Conservation (phyloP, 176 grass and related monocot genomes). For the Thinopyrum elongatum region DNA sequence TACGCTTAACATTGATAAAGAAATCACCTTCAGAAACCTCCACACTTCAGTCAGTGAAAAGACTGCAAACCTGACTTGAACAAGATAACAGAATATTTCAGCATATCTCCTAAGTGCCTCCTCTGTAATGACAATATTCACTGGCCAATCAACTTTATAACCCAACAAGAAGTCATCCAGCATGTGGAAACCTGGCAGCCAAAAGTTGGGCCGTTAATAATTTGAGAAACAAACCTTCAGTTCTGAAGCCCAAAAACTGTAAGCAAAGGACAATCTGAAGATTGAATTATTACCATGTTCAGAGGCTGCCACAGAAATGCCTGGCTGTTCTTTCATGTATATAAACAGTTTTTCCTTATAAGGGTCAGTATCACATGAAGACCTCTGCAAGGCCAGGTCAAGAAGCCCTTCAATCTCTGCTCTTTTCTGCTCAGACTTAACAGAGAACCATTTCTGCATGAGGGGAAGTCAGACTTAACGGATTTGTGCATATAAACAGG, state of each 20-base stretch:
- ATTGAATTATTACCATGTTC: constrained; percentile 54
- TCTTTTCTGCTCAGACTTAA: constrained; percentile 69
- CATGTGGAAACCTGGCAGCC: constrained; percentile 60
- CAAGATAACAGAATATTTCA: constrained; percentile 88
- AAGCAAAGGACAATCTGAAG: neutral
- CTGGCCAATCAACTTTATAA: constrained; percentile 94
- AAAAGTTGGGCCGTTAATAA: constrained; percentile 27
- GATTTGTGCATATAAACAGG: constrained; percentile 17
- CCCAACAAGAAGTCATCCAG: constrained; percentile 85
- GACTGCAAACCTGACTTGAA: constrained; percentile 79
- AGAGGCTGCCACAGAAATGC: constrained; percentile 40
- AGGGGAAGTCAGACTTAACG: constrained; percentile 19
- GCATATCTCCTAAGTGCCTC: constrained; percentile 87
- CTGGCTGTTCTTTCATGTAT: constrained; percentile 53
- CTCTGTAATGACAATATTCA: constrained; percentile 82
- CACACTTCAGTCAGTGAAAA: constrained; percentile 80
- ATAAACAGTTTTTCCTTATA: constrained; percentile 87
- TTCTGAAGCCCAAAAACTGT: constrained; percentile 1
- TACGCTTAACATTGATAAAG: constrained; percentile 15
- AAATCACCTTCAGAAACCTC: constrained; percentile 73
- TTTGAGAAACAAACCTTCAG: constrained; percentile 13
- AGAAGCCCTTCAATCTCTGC: constrained; percentile 81
- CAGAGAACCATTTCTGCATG: constrained; percentile 70
- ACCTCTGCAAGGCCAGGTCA: constrained; percentile 83
- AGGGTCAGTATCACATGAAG: constrained; percentile 81